Evolutionary conservation across 2,329 filamentous ascomycete genomes (phyloP).

Genomic region (Scleromitrula shiraiana): DNA sequence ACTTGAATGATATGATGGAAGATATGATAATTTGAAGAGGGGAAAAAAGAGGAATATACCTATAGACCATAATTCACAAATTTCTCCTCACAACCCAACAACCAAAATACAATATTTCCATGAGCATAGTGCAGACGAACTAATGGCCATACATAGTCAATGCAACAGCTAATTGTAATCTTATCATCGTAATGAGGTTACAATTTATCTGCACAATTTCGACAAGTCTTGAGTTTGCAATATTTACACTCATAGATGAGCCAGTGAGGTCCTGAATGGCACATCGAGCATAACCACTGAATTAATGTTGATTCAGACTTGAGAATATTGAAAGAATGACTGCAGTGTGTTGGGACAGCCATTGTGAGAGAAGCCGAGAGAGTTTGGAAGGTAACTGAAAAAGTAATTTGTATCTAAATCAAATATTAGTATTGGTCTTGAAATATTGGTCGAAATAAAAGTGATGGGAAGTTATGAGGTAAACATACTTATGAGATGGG

Average conservation of each 20-base stretch:
- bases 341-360: constrained; percentile 49
- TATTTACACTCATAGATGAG: constrained; percentile 62
- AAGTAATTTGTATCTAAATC: background rate
- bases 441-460: background rate
- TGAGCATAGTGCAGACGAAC: background rate
- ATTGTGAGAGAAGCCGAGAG: constrained; percentile 26
- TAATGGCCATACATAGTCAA: background rate
- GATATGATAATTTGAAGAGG: background rate
- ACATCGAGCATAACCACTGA: constrained; percentile 58
- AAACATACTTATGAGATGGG: background rate
- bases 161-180: background rate
- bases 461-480: background rate
- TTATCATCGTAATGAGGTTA: constrained; percentile 9
- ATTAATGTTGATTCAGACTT: constrained; percentile 59
- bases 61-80: background rate
- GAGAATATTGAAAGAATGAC: constrained; percentile 56
- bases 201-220: constrained; percentile 38
- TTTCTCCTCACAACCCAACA: background rate
- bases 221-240: constrained; percentile 59
- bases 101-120: background rate
- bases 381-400: background rate
- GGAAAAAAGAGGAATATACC: background rate
- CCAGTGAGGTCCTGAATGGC: constrained; percentile 57
- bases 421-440: background rate
- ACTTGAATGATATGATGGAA: background rate